phyloP scores from a whole-genome alignment of 768 basidiomycete species.

The Xerocomellus intermedius region DNA sequence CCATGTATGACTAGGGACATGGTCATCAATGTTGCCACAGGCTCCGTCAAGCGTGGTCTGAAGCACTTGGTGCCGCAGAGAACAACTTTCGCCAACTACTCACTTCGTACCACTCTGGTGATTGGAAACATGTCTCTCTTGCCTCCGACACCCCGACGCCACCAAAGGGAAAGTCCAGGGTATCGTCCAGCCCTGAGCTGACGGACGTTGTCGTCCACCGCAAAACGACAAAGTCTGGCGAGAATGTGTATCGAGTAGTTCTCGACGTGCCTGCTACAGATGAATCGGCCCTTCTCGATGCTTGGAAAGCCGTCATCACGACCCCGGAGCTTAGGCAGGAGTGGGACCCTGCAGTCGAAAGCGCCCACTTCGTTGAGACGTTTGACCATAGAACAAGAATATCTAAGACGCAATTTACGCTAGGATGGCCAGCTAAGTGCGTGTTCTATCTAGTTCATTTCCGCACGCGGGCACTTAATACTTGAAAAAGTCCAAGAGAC shows the following conservation, averaged over 20 bases:
- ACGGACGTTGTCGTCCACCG: constrained; percentile 79
- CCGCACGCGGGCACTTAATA: constrained; percentile 6
- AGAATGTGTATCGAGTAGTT: constrained; percentile 76
- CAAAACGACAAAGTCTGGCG: constrained; percentile 63
- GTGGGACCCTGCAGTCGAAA: constrained; percentile 94
- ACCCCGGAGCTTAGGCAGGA: constrained; percentile 87
- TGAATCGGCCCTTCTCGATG: constrained; percentile 57
- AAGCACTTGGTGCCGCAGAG: constrained; percentile 72
- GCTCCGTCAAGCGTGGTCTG: constrained; percentile 79
- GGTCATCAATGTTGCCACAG: constrained; percentile 37
- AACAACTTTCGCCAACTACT: constrained; percentile 75
- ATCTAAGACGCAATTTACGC: constrained; percentile 82
- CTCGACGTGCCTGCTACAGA: constrained; percentile 73
- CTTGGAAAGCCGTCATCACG: constrained; percentile 77
- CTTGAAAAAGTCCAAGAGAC: constrained; percentile 74
- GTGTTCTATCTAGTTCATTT: constrained; percentile 40
- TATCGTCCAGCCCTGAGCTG: constrained; percentile 53
- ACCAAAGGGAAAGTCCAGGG: constrained; percentile 63
- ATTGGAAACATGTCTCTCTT: constrained; percentile 78
- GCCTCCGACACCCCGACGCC: constrained; percentile 40
- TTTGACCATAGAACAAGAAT: constrained; percentile 85
- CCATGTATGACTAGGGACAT: background rate
- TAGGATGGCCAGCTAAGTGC: constrained; percentile 97
- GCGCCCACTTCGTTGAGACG: constrained; percentile 77
- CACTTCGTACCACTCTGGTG: constrained; percentile 60